Percentiles rank a stretch among this genome's conserved stretches.
These are phyloP conservation scores for Colletotrichum brevisporum DNA, from an alignment of 2,329 filamentous ascomycete species.

Conservation along the genomic window DNA sequence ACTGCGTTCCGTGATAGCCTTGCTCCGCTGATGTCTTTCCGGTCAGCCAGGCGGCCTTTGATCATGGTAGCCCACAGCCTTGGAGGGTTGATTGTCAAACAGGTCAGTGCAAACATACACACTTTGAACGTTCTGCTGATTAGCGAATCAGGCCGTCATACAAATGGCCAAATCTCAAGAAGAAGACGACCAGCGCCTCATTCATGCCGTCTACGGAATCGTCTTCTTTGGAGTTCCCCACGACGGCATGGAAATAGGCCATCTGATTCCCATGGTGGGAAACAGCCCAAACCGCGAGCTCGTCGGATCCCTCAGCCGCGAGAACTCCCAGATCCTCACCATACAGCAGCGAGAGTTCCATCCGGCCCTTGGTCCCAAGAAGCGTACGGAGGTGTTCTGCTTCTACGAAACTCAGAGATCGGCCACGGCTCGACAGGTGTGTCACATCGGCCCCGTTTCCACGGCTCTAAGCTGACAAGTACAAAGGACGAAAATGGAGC, in stretches of 20 bases:
- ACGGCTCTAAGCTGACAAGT: not conserved
- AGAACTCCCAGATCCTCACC: not conserved
- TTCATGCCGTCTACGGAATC: not conserved
- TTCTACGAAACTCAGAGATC: slow-evolving; percentile 47
- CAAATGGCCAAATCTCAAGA: not conserved
- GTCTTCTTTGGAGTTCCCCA: not conserved
- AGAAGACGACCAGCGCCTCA: not conserved
- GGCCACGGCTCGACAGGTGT: slow-evolving; percentile 44
- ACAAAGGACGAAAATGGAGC: slow-evolving; percentile 39
- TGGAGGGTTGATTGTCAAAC: slow-evolving; percentile 43
- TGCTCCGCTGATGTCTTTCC: not conserved
- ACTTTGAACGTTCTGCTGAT: not conserved
- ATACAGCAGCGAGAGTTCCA: not conserved
- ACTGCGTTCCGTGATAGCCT: slow-evolving; percentile 18
- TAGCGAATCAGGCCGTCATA: not conserved
- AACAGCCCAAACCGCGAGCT: not conserved
- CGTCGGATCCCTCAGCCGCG: not conserved
- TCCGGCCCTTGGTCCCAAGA: slow-evolving; percentile 32
- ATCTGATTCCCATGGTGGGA: not conserved
- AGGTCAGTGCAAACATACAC: slow-evolving; percentile 24
- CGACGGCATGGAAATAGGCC: not conserved
- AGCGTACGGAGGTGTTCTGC: slow-evolving; percentile 42
- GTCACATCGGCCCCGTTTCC: not conserved
- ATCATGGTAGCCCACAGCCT: slow-evolving; percentile 43
- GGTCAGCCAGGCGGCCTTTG: slow-evolving; percentile 10